Evolutionary conservation across 208 protist genomes (phyloP).

Genomic region (Vickermania ingenoplastis): DNA sequence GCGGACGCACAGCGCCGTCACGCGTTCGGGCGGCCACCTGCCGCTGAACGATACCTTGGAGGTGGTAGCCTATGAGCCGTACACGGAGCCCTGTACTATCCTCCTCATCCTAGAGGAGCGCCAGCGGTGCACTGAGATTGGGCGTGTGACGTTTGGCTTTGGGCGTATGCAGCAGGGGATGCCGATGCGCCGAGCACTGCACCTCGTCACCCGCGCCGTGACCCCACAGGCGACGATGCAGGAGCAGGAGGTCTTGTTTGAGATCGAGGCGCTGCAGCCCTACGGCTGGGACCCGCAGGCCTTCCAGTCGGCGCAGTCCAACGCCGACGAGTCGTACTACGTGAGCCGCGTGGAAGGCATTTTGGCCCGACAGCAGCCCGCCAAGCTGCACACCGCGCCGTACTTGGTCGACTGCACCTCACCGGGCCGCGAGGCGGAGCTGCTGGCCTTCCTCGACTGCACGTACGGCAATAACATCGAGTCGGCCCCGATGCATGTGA

Average conservation of each 20-base stretch:
- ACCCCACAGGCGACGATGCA: not conserved
- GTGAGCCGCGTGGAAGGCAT: not conserved
- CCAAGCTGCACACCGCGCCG: not conserved
- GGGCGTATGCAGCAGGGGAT: not conserved
- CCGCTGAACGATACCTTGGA: conserved; percentile 37
- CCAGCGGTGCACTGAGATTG: not conserved
- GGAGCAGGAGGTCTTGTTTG: not conserved
- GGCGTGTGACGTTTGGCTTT: not conserved
- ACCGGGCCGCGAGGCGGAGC: not conserved
- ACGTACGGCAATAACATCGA: conserved; percentile 14
- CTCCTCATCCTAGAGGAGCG: not conserved
- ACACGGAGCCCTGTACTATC: not conserved
- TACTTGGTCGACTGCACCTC: conserved; percentile 1
- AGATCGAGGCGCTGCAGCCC: not conserved
- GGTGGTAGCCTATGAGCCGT: conserved; percentile 24
- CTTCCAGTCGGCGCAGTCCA: not conserved
- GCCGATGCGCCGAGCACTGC: not conserved
- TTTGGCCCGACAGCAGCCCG: not conserved
- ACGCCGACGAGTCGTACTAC: conserved; percentile 2
- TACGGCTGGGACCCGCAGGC: not conserved
- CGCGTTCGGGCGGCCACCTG: conserved; percentile 18
- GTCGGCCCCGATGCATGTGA: conserved; percentile 63
- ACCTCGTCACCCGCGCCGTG: not conserved
- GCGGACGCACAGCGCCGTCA: conserved; percentile 17
- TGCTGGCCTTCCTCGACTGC: conserved; percentile 14